These are phyloP conservation scores for Stenogyne calaminthoides DNA, from an alignment of 305 asterid species.

Conservation along the genomic window DNA sequence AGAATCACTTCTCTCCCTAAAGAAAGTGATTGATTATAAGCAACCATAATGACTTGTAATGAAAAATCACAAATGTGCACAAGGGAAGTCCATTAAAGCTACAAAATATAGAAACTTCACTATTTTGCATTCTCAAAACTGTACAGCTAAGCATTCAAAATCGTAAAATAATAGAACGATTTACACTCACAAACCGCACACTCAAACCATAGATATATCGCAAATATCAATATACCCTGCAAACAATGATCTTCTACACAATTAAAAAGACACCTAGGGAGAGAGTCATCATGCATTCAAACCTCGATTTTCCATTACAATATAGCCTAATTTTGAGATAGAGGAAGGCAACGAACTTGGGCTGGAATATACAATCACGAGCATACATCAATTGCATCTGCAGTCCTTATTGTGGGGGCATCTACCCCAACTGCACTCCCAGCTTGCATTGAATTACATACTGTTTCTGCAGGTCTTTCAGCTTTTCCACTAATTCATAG, in stretches of 20 bases:
- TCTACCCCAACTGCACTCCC: constrained; percentile 51
- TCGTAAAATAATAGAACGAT: neutral
- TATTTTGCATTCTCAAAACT: constrained; percentile 3
- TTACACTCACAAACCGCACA: neutral
- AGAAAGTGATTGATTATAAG: neutral
- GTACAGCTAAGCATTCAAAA: neutral
- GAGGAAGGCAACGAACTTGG: neutral
- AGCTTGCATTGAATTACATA: constrained; percentile 59
- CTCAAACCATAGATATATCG: neutral
- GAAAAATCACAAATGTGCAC: neutral
- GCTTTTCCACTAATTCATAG: too few relatives aligned
- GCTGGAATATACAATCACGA: constrained; percentile 20
- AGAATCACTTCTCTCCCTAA: neutral
- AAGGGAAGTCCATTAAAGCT: neutral
- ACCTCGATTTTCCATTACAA: neutral
- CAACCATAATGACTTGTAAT: neutral
- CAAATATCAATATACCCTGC: neutral
- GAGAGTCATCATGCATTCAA: too few relatives aligned
- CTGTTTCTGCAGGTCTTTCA: constrained; percentile 68
- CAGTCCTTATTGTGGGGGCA: constrained; percentile 42
- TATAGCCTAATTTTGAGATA: neutral
- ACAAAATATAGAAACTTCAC: constrained; percentile 13
- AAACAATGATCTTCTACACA: constrained; percentile 3
- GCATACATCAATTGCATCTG: constrained; percentile 25
- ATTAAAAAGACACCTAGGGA: constrained; percentile 7